These are phyloP conservation scores for Brassica carinata DNA, from an alignment of 345 rosid genomes.

Conservation along the genomic window DNA sequence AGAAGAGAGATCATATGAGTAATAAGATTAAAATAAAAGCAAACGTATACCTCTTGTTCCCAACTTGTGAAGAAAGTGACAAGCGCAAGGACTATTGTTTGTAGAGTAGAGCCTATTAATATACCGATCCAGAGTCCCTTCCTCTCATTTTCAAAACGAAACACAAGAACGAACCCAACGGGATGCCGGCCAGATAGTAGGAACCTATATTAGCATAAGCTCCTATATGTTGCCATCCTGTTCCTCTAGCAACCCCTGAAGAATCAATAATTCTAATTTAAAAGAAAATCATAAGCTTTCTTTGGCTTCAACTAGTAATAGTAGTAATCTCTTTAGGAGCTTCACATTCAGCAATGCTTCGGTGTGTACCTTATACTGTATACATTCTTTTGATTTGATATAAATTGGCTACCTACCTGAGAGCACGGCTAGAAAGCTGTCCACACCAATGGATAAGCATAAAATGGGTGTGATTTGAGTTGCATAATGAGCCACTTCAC, in stretches of 20 bases:
- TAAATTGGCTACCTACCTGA: conserved; percentile 42
- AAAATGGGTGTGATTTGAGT: conserved; percentile 43
- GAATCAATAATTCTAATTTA: not conserved
- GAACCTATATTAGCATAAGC: not conserved
- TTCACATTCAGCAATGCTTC: not conserved
- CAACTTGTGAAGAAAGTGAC: not conserved
- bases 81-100: not conserved
- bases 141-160: not conserved
- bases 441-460: conserved; percentile 39
- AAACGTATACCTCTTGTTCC: not conserved
- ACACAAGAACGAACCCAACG: not conserved
- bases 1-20: not conserved
- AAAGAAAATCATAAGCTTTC: conserved; percentile 1
- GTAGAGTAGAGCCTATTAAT: not conserved
- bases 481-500: conserved; percentile 45
- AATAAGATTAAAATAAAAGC: not conserved
- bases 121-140: not conserved
- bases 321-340: not conserved
- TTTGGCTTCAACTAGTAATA: not conserved
- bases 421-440: conserved; percentile 43
- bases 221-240: not conserved
- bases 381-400: not conserved
- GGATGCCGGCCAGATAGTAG: not conserved
- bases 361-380: not conserved
- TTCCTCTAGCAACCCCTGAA: conserved; percentile 40